Evolutionary conservation across 2,329 filamentous ascomycete species (phyloP), one percentile per base, ranked within the genome.

Genomic region (Parasarocladium wereldwijsianum): DNA sequence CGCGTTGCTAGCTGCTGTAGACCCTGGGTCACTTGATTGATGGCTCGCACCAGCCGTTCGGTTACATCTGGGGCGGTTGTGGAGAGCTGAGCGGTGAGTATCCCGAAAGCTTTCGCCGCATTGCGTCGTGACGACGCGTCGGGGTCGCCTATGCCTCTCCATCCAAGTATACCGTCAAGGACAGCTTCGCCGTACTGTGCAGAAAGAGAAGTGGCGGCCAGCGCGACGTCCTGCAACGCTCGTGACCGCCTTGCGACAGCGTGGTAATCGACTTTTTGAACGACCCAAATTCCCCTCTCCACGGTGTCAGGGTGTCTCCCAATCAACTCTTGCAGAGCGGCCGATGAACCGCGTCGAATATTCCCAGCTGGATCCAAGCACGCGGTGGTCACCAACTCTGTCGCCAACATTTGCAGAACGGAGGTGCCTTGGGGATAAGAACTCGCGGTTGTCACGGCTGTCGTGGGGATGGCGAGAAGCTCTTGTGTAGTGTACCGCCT

Each of bases 261-360:
- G 48, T 93, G 85, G 45, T 94, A 98, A 46, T 98, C 90, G 2
- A 96, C 82, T 2, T 71, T 68, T 46, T 96, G 90, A 0, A 96
- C 84, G 2, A 96, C 64, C 24, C 72, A 55, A 33, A 98, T 96
- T 0, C 87, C 90, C 43, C 85, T 63, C 11, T 67, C 60, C 19
- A 96, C 72, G 0, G 70, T 85, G 43, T 94, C 77, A 0, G 90
- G 87, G 52, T 98, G 87, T 8, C 90, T 74, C 8, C 90, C 90
- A 35, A 96, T 79, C 10, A 98, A 64, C 49, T 98, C 90, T 47
- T 98, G 90, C 21, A 98, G 58, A 3, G 90, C 90, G 24, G 90
- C 90, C 16, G 90, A 96, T 17, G 87, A 78, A 4, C 87, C 90
- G 40, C 90, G 72, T 31, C 90, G 70, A 41, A 98, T 93, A 42